Conservation (phyloP, 805 yeast species). For the Yarrowia yakushimensis region DNA sequence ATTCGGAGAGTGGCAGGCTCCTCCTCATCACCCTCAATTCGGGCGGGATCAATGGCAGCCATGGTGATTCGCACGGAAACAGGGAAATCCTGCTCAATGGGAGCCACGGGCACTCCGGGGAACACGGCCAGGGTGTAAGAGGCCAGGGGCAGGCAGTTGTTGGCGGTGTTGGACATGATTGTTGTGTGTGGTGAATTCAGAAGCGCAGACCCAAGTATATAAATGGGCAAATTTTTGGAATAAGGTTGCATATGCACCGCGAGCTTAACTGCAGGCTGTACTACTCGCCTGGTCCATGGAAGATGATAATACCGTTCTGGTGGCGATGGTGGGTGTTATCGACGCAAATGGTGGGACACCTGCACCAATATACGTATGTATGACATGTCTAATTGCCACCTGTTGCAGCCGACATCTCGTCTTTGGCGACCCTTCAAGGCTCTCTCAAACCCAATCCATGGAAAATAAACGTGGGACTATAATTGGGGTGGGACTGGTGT, state of each 20-base stretch:
- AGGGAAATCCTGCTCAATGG: conserved; percentile 81
- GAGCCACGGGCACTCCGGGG: conserved; percentile 86
- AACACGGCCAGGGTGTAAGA: conserved; percentile 78
- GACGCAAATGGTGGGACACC: not conserved
- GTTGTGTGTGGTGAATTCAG: not conserved
- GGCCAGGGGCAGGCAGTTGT: conserved; percentile 60
- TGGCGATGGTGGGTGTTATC: not conserved
- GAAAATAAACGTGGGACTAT: conserved; percentile 20
- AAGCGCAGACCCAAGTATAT: not conserved
- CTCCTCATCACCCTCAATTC: conserved; percentile 55
- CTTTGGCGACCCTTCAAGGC: not conserved
- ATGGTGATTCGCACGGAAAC: conserved; percentile 86
- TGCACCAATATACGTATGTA: not conserved
- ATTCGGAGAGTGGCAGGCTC: conserved; percentile 88
- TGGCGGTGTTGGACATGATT: conserved; percentile 10
- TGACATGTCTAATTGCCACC: not conserved
- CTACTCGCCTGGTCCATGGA: not conserved
- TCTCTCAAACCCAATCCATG: not conserved
- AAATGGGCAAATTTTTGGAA: conserved; percentile 22
- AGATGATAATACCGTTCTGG: not conserved
- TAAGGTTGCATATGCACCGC: conserved; percentile 22
- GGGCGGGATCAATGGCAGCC: conserved; percentile 91
- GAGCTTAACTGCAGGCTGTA: not conserved
- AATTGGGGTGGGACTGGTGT: no score
- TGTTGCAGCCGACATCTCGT: not conserved